A percentile compares a stretch with the other conserved stretches of the same genome.
phyloP scores from a whole-genome alignment of 2,329 filamentous ascomycete genomes.

The Arthrobotrys sphaeroides region DNA sequence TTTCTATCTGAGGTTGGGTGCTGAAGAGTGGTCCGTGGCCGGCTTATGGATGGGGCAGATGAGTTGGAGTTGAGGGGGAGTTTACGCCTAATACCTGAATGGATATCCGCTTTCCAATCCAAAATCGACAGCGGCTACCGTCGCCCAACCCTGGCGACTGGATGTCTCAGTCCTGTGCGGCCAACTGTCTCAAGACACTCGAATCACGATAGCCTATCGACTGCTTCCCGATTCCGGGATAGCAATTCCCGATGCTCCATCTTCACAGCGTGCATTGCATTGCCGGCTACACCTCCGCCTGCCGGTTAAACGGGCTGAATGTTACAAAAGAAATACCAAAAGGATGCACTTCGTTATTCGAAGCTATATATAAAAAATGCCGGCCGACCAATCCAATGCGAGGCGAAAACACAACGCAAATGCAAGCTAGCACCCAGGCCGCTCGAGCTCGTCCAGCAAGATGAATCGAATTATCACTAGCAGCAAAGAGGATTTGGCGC shows the following conservation, averaged over 20 bases:
- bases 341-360: constrained; percentile 43
- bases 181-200: constrained; percentile 5
- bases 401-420: constrained; percentile 43
- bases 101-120: constrained; percentile 41
- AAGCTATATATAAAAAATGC: constrained; percentile 36
- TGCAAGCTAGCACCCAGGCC: constrained; percentile 51
- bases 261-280: constrained; percentile 12
- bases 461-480: constrained; percentile 17
- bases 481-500: constrained; percentile 29
- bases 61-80: constrained; percentile 35
- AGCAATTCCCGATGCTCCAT: constrained; percentile 5
- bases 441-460: constrained; percentile 33
- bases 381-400: constrained; percentile 39
- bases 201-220: constrained; percentile 16
- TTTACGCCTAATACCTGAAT: constrained; percentile 25
- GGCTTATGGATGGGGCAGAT: constrained; percentile 21
- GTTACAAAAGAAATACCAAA: constrained; percentile 14
- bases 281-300: constrained; percentile 26
- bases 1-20: constrained; percentile 2
- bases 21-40: background rate
- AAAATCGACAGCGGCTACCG: constrained; percentile 46
- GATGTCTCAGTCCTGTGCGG: constrained; percentile 30
- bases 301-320: constrained; percentile 29
- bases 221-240: constrained; percentile 9
- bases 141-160: constrained; percentile 44